A percentile compares a stretch with the other conserved stretches of the same genome.
Conservation (phyloP, 2,329 filamentous ascomycete species). For the Cladophialophora carrionii region DNA sequence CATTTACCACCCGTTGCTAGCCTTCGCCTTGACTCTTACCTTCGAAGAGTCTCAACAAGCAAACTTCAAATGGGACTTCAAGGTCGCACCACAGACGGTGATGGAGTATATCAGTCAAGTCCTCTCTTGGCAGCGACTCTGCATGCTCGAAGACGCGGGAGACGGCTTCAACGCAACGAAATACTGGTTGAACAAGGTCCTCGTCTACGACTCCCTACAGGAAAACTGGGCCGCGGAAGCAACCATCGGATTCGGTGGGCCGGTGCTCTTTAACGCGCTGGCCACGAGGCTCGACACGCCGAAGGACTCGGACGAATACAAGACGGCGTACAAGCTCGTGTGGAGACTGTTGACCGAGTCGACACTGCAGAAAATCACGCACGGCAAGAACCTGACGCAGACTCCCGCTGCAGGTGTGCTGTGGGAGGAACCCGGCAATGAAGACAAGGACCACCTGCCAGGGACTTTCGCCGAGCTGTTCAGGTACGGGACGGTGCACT, state of each 20-base stretch:
- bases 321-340: constrained; percentile 40
- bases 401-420: constrained; percentile 37
- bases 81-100: constrained; percentile 40
- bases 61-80: constrained; percentile 44
- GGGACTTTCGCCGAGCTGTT: constrained; percentile 43
- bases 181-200: constrained; percentile 41
- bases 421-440: constrained; percentile 40
- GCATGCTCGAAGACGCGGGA: constrained; percentile 42
- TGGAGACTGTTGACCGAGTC: constrained; percentile 39
- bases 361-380: constrained; percentile 41
- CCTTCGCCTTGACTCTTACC: constrained; percentile 40
- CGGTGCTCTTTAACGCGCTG: constrained; percentile 40
- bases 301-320: constrained; percentile 39
- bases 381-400: constrained; percentile 40
- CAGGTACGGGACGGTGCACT: constrained; percentile 41
- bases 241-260: constrained; percentile 40
- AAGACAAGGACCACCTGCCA: constrained; percentile 36
- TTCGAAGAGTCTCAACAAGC: constrained; percentile 36
- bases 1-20: constrained; percentile 53
- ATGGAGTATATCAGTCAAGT: constrained; percentile 50
- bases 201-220: constrained; percentile 38
- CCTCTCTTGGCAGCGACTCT: constrained; percentile 45
- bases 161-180: constrained; percentile 42
- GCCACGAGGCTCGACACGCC: constrained; percentile 38
- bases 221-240: constrained; percentile 39